phyloP scores from a whole-genome alignment of 441 rosid genomes.

The Pelargonium citronellum region DNA sequence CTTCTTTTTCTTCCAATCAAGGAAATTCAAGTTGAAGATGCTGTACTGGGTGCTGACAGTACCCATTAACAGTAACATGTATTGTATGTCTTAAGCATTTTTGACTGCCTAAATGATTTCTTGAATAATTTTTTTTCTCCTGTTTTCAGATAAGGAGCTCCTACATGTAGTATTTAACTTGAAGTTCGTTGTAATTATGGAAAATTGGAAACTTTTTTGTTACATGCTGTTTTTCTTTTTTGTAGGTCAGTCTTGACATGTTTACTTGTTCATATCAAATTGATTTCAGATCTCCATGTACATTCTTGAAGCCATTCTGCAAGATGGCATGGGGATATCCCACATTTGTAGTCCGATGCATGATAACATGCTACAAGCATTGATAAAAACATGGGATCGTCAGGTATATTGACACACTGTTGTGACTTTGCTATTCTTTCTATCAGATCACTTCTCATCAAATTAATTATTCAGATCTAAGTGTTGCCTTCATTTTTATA shows the following conservation, averaged over 20 bases:
- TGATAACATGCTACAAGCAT: constrained; percentile 1
- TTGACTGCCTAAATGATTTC: not conserved
- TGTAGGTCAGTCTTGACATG: not conserved
- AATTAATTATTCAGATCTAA: not conserved
- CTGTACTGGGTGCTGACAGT: not conserved
- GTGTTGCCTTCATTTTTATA: not conserved
- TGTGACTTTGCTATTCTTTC: not conserved
- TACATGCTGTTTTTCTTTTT: not conserved
- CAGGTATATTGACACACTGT: not conserved
- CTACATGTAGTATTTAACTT: not conserved
- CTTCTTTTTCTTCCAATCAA: not conserved
- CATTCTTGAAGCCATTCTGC: constrained; percentile 4
- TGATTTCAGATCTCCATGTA: constrained; percentile 6
- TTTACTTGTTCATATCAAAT: not conserved
- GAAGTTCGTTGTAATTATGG: not conserved
- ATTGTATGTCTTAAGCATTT: not conserved
- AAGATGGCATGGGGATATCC: constrained; percentile 2
- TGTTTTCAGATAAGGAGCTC: not conserved
- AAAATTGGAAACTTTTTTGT: not conserved
- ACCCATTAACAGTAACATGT: not conserved
- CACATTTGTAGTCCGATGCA: constrained; percentile 5
- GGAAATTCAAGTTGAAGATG: not conserved
- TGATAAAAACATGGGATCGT: not conserved
- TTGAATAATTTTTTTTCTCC: not conserved
- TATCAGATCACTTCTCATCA: not conserved